A percentile compares a stretch with the other conserved stretches of the same genome.
phyloP scores from a whole-genome alignment of 768 basidiomycete species.

The Ephemerocybe angulata region DNA sequence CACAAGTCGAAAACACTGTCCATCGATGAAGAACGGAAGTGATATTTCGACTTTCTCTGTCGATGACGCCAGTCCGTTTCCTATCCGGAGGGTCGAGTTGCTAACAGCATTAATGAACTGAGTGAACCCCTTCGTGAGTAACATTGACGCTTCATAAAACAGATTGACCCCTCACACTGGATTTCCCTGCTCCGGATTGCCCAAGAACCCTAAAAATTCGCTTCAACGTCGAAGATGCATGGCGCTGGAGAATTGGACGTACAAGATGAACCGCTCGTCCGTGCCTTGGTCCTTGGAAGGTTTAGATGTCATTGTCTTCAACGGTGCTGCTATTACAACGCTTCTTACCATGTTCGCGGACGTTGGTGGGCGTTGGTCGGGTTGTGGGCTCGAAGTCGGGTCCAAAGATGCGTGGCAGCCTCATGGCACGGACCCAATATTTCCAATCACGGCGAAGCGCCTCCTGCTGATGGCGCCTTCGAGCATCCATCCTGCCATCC shows the following conservation, averaged over 20 bases:
- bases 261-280: slow-evolving; percentile 1
- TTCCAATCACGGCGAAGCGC: too few species aligned
- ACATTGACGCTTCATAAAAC: not conserved
- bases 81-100: slow-evolving; percentile 10
- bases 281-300: not conserved
- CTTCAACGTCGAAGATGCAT: not conserved
- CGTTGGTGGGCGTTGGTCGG: not conserved
- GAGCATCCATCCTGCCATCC: too few species aligned
- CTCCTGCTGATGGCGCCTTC: too few species aligned
- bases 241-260: not conserved
- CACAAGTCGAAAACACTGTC: slow-evolving; percentile 8
- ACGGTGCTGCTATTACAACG: not conserved
- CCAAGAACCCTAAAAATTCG: slow-evolving; percentile 3
- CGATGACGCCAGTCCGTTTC: not conserved
- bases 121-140: too few species aligned
- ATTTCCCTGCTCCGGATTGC: slow-evolving; percentile 8
- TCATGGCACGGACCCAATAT: not conserved
- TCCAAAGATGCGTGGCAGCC: slow-evolving; percentile 1
- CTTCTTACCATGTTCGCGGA: not conserved
- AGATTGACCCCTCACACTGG: not conserved
- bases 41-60: slow-evolving; percentile 8
- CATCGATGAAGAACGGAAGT: slow-evolving; percentile 9
- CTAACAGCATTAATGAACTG: slow-evolving; percentile 12
- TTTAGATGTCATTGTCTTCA: not conserved
- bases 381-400: not conserved